Evolutionary conservation across 169 alveolate species (phyloP).

Genomic region (Plasmodium inui): DNA sequence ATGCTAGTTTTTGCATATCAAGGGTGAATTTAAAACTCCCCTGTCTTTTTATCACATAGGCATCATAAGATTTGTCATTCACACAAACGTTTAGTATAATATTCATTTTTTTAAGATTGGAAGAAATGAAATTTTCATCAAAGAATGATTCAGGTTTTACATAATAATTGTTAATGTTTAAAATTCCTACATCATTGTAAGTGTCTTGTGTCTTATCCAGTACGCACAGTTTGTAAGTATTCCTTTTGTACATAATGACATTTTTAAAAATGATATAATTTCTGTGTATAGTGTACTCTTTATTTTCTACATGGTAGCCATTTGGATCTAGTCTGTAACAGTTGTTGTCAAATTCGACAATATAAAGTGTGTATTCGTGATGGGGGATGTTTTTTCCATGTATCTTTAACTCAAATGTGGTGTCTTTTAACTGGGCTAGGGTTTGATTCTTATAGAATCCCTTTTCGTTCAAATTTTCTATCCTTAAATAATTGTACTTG

Average conservation of each 20-base stretch:
- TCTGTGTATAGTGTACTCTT: neutral
- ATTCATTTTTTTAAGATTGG: conserved; percentile 18
- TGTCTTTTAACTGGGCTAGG: neutral
- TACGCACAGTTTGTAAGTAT: conserved; percentile 56
- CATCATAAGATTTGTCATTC: neutral
- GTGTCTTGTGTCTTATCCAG: conserved; percentile 17
- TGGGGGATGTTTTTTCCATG: conserved; percentile 37
- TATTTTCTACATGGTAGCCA: conserved; percentile 8
- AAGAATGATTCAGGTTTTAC: conserved; percentile 51
- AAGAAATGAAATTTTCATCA: conserved; percentile 14
- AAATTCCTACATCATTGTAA: conserved; percentile 34
- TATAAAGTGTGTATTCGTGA: conserved; percentile 39
- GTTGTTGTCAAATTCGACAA: conserved; percentile 42
- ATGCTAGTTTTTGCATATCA: conserved; percentile 6
- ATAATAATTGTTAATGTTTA: conserved; percentile 67
- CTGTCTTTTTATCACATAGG: conserved; percentile 28
- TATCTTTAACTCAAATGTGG: conserved; percentile 10
- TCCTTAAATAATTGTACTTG: conserved; percentile 21
- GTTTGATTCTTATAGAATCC: conserved; percentile 68
- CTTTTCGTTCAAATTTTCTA: conserved; percentile 5
- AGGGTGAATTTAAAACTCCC: conserved; percentile 22
- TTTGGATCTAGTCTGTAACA: conserved; percentile 33
- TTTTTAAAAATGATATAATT: conserved; percentile 42
- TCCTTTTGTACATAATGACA: conserved; percentile 7
- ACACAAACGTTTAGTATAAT: conserved; percentile 27